Base-by-base conservation (phyloP, 2,329 filamentous ascomycete species). In the Aspergillus pseudotamarii region DNA sequence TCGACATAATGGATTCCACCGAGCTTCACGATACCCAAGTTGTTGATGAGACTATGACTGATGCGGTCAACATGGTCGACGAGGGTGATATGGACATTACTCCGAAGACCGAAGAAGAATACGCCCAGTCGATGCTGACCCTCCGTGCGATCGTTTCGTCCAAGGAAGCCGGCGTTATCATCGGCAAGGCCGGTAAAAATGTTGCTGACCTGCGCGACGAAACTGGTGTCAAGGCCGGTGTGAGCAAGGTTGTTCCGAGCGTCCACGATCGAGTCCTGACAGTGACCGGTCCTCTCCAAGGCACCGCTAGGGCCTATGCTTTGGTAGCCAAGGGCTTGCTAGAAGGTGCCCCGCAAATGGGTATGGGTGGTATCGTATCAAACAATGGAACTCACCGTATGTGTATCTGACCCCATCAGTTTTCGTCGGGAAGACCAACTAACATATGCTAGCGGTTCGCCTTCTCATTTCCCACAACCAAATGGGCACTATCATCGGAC, bases 401-500 rank as follows among this genome's bases (percentile, higher is more conserved):
- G 92, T 86, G 19, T n/a, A 43, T 53, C 50, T 48, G n/a, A 51
- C 14, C 50, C 12, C 14, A 14, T 30, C 21, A n/a, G 16, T 26
- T 57, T 45, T 41, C 32, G 36, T 30, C 58, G 59, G 28, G 34
- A 30, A 34, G 11, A 32, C 28, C 19, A 14, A 59, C 73, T 71
- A 69, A 71, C 56, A 16, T 46, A 56, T 59, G 26, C 65, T 70
- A 99, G 95, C 95, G 65, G 92, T 99, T 79, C 97, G 97, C 76
- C 89, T 99, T 36, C 90, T 99, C 77, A 98, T 99, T 80, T 99
- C 95, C 38, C 94, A 99, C 84, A 98, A 98, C 80, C 95, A 99
- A 82, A 99, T 99, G 95, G 95, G 95, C 66, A 99, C 95, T 73
- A 97, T 99, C 82, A 99, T 99, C 76, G 95, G 95, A 73, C 89